Evolutionary conservation across 2,329 filamentous ascomycete species (phyloP).

Genomic region (Nemania diffusa): DNA sequence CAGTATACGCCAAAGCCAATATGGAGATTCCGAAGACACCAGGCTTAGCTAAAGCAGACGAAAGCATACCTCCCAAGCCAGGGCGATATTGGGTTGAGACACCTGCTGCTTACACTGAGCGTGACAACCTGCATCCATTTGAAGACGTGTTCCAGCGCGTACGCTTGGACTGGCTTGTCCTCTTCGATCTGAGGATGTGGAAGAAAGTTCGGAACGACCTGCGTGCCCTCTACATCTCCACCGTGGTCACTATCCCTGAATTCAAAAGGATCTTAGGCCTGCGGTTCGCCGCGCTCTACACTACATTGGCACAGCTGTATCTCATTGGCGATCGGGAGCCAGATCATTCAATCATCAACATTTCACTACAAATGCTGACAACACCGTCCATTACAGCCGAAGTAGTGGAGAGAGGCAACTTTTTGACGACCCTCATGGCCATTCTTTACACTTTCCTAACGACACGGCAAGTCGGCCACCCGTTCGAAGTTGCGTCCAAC

Average conservation of each 20-base stretch:
- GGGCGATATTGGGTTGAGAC: conserved; percentile 88
- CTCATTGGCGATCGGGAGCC: conserved; percentile 95
- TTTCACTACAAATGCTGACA: conserved; percentile 95
- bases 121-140: conserved; percentile 72
- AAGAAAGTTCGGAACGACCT: conserved; percentile 93
- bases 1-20: conserved; percentile 71
- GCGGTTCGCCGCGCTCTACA: conserved; percentile 95
- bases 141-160: conserved; percentile 92
- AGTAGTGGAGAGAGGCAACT: conserved; percentile 94
- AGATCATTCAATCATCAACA: conserved; percentile 97
- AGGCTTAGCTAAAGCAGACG: conserved; percentile 55
- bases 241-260: conserved; percentile 91
- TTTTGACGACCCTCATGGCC: conserved; percentile 92
- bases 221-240: conserved; percentile 93
- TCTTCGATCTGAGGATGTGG: conserved; percentile 96
- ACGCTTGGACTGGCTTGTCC: conserved; percentile 90
- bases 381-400: conserved; percentile 97
- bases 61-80: conserved; percentile 67
- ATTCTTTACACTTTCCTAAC: conserved; percentile 98
- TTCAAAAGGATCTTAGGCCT: conserved; percentile 95
- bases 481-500: conserved; percentile 85
- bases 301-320: conserved; percentile 91
- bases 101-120: conserved; percentile 73
- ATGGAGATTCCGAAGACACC: conserved; percentile 86
- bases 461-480: conserved; percentile 93